A percentile compares a stretch with the other conserved stretches of the same genome.
Conservation (phyloP, 495 filamentous ascomycete species). For the Xylaria scruposa region DNA sequence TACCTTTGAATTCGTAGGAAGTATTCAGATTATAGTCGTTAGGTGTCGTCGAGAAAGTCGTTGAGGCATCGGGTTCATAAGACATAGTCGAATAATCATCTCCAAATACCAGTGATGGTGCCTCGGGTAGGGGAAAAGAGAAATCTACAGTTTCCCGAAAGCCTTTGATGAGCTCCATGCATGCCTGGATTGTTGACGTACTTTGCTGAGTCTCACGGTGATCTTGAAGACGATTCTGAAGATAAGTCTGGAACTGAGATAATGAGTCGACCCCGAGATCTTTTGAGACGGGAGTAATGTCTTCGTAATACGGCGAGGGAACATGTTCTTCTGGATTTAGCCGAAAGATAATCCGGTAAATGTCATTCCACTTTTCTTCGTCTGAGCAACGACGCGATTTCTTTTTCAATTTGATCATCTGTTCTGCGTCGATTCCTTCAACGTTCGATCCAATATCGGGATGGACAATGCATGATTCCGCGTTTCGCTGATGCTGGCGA, state of each 20-base stretch:
- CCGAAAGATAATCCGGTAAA: slow-evolving; percentile 12
- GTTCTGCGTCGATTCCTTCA: neutral
- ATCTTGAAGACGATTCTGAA: neutral
- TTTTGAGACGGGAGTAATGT: neutral
- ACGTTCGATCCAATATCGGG: neutral
- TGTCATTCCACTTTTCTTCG: slow-evolving; percentile 4
- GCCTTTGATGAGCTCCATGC: neutral
- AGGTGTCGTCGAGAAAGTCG: neutral
- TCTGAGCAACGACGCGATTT: neutral
- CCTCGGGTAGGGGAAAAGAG: neutral
- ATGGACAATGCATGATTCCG: neutral
- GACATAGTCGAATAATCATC: neutral
- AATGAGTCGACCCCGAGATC: neutral
- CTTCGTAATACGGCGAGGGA: slow-evolving; percentile 11
- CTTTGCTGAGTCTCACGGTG: neutral
- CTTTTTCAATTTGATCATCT: neutral
- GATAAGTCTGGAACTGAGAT: slow-evolving; percentile 8
- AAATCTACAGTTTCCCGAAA: neutral
- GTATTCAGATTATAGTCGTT: neutral
- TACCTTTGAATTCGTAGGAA: neutral
- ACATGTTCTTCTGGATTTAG: neutral
- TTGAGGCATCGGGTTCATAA: neutral
- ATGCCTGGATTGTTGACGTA: slow-evolving; percentile 3
- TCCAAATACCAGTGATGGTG: neutral
- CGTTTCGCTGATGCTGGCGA: slow-evolving; percentile 4